Evolutionary conservation across 495 filamentous ascomycete species (phyloP), one percentile per base, ranked within the genome.

Genomic region (Cenococcum geophilum): DNA sequence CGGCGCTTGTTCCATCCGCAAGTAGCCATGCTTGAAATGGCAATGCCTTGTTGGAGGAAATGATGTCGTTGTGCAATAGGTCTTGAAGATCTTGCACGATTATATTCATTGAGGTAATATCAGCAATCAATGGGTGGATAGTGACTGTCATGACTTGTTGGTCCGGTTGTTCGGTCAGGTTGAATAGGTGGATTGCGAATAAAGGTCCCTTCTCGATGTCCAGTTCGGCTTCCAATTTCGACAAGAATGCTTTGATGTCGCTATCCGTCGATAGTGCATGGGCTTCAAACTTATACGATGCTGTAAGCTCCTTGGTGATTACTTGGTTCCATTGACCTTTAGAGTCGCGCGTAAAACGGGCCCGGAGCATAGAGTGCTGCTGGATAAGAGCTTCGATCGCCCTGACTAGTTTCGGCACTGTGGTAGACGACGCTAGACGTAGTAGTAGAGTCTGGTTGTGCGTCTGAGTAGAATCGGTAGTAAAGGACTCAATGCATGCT

Each of bases 401-500:
- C 35, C 43, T 43, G 51, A 59, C 71, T 4, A 89, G 64, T 11
- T 79, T 77, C 1, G 71, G 64, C 14, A 80, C 69, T 12, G 77
- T 72, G 27, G 83, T 70, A 3, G 63, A 68, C 59, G 74, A 75
- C 50, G 77, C 83, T 16, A 89, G 56, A 4, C 80, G 78, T 4
- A 88, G 75, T 0, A 87, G 68, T 48, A 88, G 75, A 51, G 85
- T 87, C 65, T 87, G 57, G 25, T 35, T 37, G 43, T 61, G 32
- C 27, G 83, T 78, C 45, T 73, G 69, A 0, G 74, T 74, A 35
- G 76, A 69, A 6, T 32, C 6, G 27, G 27, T 6, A 32, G 27
- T 32, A 32, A 32, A 32, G 27, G 27, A 32, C 42, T 84, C 76
- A 58, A 88, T 87, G 66, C 86, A 88, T n/a, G 89, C 71, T 32